These are phyloP conservation scores for Kwoniella bestiolae DNA, from an alignment of 768 basidiomycete species.

Conservation along the genomic window DNA sequence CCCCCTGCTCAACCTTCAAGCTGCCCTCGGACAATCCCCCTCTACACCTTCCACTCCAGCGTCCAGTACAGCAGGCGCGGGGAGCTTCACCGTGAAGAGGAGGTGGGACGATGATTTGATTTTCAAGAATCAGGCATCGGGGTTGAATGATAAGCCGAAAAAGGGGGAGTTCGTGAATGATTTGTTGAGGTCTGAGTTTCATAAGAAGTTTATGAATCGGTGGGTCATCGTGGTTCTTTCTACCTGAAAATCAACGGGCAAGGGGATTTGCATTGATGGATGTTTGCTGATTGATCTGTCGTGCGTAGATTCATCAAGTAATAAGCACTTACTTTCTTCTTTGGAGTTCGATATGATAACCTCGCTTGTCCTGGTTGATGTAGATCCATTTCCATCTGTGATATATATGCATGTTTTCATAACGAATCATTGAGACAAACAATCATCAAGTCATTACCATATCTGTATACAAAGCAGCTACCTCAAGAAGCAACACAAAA, in stretches of 20 bases:
- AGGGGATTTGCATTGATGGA: background rate
- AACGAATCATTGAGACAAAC: background rate
- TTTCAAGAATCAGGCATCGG: conserved; percentile 96
- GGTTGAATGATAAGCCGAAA: conserved; percentile 65
- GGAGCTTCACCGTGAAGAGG: conserved; percentile 87
- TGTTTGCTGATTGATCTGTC: background rate
- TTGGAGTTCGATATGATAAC: background rate
- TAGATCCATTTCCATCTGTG: background rate
- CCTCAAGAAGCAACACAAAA: background rate
- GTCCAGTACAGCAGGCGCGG: conserved; percentile 62
- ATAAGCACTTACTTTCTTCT: background rate
- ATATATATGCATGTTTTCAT: conserved; percentile 1
- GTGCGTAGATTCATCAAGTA: conserved; percentile 30
- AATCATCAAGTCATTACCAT: background rate
- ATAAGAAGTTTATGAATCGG: conserved; percentile 56
- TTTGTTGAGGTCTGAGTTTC: conserved; percentile 69
- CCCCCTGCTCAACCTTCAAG: conserved; percentile 86
- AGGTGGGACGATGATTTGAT: conserved; percentile 98
- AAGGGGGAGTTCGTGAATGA: conserved; percentile 90
- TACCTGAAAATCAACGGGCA: background rate
- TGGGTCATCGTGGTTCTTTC: conserved; percentile 30
- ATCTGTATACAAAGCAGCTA: background rate
- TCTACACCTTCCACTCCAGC: conserved; percentile 61
- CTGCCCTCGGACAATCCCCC: conserved; percentile 77
- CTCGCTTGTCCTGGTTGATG: background rate